Percentiles rank a stretch among this genome's conserved stretches.
Conservation (phyloP, 2,329 filamentous ascomycete species). For the Pestalotiopsis sp. region DNA sequence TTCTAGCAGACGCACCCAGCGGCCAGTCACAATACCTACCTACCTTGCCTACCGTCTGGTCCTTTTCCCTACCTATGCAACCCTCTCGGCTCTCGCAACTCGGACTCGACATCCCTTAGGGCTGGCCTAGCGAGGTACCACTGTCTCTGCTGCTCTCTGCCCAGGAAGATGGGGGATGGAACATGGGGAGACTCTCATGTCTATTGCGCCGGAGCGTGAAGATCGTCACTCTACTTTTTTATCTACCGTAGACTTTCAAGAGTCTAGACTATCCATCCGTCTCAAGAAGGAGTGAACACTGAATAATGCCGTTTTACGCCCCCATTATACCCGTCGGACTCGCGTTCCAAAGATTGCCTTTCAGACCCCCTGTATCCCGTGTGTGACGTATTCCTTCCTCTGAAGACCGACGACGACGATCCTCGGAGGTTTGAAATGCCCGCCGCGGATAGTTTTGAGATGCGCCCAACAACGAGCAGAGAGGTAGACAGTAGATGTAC, state of each 20-base stretch:
- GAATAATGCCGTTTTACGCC: background rate
- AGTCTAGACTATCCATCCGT: background rate
- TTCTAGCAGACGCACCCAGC: background rate
- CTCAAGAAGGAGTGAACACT: too few species aligned
- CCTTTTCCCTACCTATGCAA: background rate
- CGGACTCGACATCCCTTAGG: conserved; percentile 1
- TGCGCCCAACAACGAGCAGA: background rate
- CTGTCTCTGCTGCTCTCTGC: too few species aligned
- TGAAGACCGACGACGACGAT: background rate
- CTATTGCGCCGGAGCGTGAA: too few species aligned
- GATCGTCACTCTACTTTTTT: too few species aligned
- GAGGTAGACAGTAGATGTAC: background rate
- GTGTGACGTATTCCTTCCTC: background rate
- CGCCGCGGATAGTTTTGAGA: background rate
- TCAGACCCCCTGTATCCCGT: background rate
- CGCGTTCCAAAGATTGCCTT: background rate
- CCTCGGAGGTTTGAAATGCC: background rate
- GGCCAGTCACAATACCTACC: background rate
- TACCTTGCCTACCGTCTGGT: background rate
- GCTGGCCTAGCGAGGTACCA: background rate
- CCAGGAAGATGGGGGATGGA: too few species aligned
- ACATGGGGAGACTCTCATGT: too few species aligned
- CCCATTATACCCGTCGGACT: background rate
- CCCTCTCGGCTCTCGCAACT: background rate
- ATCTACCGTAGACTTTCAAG: background rate